Conservation (phyloP, 2,329 filamentous ascomycete genomes). For the Myriosclerotinia curreyana region DNA sequence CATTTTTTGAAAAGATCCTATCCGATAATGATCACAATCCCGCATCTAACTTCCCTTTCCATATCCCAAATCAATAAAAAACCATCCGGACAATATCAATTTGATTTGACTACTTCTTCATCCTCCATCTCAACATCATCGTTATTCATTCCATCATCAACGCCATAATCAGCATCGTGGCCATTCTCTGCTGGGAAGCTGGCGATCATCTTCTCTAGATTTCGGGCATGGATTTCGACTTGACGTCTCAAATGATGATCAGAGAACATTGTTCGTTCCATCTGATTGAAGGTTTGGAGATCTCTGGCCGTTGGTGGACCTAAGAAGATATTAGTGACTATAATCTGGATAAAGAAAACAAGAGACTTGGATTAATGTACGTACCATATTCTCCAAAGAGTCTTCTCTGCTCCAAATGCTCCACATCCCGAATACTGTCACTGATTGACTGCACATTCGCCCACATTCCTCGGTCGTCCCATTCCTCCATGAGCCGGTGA, state of each 20-base stretch:
- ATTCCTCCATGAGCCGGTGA: background rate
- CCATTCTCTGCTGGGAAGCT: background rate
- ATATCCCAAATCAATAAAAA: too few relatives aligned
- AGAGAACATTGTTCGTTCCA: background rate
- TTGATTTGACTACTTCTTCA: background rate
- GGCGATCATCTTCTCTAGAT: background rate
- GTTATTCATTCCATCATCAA: background rate
- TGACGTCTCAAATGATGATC: constrained; percentile 1
- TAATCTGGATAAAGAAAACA: too few relatives aligned
- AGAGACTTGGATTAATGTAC: background rate
- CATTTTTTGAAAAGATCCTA: background rate
- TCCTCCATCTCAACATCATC: background rate
- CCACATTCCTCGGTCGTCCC: background rate
- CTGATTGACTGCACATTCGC: background rate
- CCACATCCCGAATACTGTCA: background rate
- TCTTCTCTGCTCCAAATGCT: background rate
- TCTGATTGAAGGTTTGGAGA: background rate
- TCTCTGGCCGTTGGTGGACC: background rate
- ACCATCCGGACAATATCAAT: background rate
- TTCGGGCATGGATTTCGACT: background rate
- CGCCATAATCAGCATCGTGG: background rate
- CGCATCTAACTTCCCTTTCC: background rate
- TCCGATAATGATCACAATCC: background rate
- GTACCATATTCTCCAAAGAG: background rate
- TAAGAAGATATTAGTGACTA: background rate